These are phyloP conservation scores for Aspergillus cavernicola DNA, from an alignment of 495 filamentous ascomycete genomes.

Conservation along the genomic window DNA sequence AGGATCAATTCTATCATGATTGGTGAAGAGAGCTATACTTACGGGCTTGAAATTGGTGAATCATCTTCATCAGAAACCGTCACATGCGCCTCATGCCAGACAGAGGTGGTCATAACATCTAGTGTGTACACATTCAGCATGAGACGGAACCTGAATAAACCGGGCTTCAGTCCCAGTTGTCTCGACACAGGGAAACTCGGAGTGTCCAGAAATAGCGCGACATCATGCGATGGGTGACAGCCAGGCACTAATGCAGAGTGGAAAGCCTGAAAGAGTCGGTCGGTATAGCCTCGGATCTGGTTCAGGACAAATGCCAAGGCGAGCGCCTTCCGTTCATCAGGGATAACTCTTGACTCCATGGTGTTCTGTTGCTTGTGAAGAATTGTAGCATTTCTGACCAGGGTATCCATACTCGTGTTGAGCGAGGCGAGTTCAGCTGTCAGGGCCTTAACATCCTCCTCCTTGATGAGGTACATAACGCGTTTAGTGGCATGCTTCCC, in stretches of 20 bases:
- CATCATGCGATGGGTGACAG: not conserved
- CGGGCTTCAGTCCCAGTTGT: not conserved
- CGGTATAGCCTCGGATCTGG: not conserved
- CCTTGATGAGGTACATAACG: slow-evolving; percentile 1
- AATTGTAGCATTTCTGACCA: not conserved
- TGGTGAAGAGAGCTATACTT: too few species aligned
- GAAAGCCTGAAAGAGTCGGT: not conserved
- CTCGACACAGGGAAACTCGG: not conserved
- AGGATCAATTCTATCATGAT: too few species aligned
- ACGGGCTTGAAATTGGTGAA: not conserved
- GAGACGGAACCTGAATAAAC: not conserved
- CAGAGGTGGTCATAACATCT: not conserved
- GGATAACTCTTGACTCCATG: not conserved
- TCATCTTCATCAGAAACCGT: not conserved
- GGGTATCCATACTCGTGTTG: not conserved
- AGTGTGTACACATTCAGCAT: not conserved
- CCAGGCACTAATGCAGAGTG: not conserved
- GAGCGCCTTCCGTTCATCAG: not conserved
- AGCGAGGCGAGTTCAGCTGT: not conserved
- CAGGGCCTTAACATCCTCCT: not conserved
- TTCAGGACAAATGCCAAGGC: not conserved
- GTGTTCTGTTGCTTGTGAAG: not conserved
- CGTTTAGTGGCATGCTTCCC: not conserved
- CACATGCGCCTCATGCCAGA: not conserved
- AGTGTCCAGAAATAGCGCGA: not conserved